phyloP scores from a whole-genome alignment of 768 basidiomycete genomes.

The Rhodotorula taiwanensis region DNA sequence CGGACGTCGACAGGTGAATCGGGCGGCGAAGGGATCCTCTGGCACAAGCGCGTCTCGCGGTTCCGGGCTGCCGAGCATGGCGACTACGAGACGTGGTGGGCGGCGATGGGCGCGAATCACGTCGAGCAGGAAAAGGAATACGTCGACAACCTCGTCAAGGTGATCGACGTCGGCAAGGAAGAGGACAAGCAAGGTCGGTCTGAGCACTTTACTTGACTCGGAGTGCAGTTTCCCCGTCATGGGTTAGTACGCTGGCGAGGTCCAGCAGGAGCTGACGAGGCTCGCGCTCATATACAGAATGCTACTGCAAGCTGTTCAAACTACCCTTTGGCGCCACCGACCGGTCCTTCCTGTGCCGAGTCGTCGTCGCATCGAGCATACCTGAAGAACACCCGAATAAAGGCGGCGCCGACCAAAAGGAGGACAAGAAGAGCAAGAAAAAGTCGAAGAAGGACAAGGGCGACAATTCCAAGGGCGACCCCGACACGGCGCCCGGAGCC shows the following conservation, averaged over 20 bases:
- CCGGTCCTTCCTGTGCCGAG: slow-evolving; percentile 14
- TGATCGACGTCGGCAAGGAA: slow-evolving; percentile 22
- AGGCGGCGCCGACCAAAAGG: neutral
- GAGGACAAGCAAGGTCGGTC: slow-evolving; percentile 23
- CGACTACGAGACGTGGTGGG: slow-evolving; percentile 28
- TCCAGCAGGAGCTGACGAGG: too few relatives aligned
- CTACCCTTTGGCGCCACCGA: slow-evolving; percentile 30
- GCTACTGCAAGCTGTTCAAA: slow-evolving; percentile 32
- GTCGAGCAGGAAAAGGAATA: slow-evolving; percentile 26
- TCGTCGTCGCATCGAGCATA: slow-evolving; percentile 12
- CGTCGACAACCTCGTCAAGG: slow-evolving; percentile 22
- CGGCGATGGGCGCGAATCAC: slow-evolving; percentile 17
- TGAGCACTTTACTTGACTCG: neutral
- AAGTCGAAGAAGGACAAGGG: neutral
- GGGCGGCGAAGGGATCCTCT: slow-evolving; percentile 26
- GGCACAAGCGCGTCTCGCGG: slow-evolving; percentile 28
- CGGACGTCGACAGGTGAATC: slow-evolving; percentile 1
- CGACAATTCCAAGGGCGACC: neutral
- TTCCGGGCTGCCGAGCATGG: slow-evolving; percentile 18
- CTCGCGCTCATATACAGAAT: slow-evolving; percentile 5
- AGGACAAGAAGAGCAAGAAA: neutral
- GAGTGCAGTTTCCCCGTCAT: too few relatives aligned
- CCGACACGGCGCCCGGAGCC: neutral
- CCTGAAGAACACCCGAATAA: too few relatives aligned
- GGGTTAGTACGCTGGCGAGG: too few relatives aligned